Conservation (phyloP, 495 filamentous ascomycete species). For the Neurospora hispaniola region DNA sequence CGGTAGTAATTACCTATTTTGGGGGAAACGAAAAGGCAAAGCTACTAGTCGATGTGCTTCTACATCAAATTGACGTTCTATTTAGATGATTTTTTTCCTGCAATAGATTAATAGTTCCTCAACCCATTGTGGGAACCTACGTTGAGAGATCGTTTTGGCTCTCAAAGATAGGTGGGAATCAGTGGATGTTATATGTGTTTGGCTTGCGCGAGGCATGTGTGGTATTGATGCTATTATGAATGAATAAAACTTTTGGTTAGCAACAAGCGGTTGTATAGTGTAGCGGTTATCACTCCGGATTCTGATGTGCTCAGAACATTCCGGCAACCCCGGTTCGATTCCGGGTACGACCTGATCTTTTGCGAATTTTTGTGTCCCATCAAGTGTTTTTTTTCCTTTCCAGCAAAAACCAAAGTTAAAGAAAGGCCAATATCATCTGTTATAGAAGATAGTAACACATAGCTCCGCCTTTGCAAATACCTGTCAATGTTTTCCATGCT, state of each 20-base stretch:
- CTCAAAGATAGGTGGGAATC: background rate
- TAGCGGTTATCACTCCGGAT: background rate
- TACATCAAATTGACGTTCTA: background rate
- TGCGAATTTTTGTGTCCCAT: background rate
- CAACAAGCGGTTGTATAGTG: background rate
- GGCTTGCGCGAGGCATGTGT: background rate
- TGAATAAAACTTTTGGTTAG: too few species aligned
- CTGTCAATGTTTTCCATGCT: too few species aligned
- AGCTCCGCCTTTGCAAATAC: too few species aligned
- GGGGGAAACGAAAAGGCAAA: background rate
- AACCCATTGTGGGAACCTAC: background rate
- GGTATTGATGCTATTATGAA: background rate
- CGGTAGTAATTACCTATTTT: background rate
- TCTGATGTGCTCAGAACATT: background rate
- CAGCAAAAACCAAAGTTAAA: too few species aligned
- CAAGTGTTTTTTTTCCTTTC: background rate
- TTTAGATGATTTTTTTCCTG: background rate
- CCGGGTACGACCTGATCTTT: constrained; percentile 19
- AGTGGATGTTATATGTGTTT: background rate
- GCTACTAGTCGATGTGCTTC: background rate
- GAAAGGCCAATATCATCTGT: too few species aligned
- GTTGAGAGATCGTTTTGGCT: background rate
- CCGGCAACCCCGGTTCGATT: constrained; percentile 24
- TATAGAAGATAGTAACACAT: too few species aligned
- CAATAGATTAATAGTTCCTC: background rate